Evolutionary conservation across 2,329 filamentous ascomycete species (phyloP), one percentile per base, ranked within the genome.

Genomic region (Xylariaceae sp.): DNA sequence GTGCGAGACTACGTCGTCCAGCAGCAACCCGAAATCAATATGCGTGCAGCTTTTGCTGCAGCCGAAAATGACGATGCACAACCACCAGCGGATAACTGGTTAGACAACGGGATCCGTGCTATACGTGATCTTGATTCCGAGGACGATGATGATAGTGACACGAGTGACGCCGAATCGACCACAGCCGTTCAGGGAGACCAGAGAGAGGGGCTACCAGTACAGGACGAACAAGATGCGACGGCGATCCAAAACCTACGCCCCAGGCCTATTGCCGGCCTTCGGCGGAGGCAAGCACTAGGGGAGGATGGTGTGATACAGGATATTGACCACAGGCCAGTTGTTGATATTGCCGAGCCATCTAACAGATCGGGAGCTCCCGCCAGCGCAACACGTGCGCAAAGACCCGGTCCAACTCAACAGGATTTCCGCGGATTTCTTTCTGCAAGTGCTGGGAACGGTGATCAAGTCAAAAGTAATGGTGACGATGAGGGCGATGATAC

Each of bases 1-100:
- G 96, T 98, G 35, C 75, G 94, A 35, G 93, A 98, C 67, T 98
- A 95, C 77, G 93, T 98, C 38, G 89, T 98, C 9, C 93, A 98
- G 62, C 93, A 98, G 62, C 93, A 98, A 60, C 93, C 91, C 4
- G 84, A 90, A 50, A 85, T 93, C 52, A 94, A 95, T 55, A 83
- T 93, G 71, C 84, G 81, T 1, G 83, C 76, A 8, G 78, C 77
- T 3, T 77, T 82, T 56, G 79, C 75, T 9, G 76, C 70, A 7
- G 65, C 66, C n/a, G 71, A 70, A 26, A 55, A 62, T 28, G 54
- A 61, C 13, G 50, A 48, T 15, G 44, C 45, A 7, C 55, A 42
- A n/a, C 39, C 22, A 6, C 22, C 22, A 6, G 22, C 22, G 22
- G 11, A 26, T 11, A 26, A 26, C 22, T 26, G 22, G 22, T 26